Conservation (phyloP, 768 basidiomycete genomes). For the Suillus sp. region DNA sequence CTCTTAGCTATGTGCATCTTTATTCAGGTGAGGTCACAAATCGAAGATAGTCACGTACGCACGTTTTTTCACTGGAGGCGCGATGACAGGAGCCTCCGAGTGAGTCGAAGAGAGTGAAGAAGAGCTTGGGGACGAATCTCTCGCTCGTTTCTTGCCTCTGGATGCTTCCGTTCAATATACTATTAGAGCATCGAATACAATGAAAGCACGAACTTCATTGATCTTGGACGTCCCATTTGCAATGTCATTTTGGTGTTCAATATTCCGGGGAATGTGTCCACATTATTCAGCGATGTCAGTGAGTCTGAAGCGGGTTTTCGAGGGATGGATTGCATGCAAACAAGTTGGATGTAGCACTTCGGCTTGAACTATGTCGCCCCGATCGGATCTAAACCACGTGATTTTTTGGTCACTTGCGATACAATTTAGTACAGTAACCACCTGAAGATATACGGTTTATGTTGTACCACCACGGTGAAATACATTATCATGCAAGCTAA, state of each 20-base stretch:
- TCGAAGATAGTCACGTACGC: conserved; percentile 22
- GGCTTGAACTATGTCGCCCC: background rate
- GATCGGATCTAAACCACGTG: conserved; percentile 5
- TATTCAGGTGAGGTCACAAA: background rate
- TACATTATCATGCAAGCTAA: background rate
- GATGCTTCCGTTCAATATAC: background rate
- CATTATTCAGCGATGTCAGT: background rate
- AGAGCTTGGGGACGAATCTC: conserved; percentile 31
- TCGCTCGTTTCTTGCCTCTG: conserved; percentile 55
- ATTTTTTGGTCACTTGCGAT: background rate
- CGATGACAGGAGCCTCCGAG: conserved; percentile 22
- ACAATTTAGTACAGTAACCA: background rate
- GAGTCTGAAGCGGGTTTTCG: background rate
- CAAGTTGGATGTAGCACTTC: conserved; percentile 11
- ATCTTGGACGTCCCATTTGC: background rate
- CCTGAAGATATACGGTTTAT: background rate
- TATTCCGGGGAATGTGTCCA: background rate
- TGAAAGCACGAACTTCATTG: conserved; percentile 7
- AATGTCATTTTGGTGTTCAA: background rate
- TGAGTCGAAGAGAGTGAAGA: conserved; percentile 40
- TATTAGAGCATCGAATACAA: conserved; percentile 1
- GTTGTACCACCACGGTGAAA: background rate
- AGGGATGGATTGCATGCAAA: conserved; percentile 13
- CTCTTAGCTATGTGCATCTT: conserved; percentile 53
- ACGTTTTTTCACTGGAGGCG: conserved; percentile 52